These are phyloP conservation scores for Drechslerella coelobrocha DNA, from an alignment of 2,329 filamentous ascomycete genomes.

Conservation along the genomic window DNA sequence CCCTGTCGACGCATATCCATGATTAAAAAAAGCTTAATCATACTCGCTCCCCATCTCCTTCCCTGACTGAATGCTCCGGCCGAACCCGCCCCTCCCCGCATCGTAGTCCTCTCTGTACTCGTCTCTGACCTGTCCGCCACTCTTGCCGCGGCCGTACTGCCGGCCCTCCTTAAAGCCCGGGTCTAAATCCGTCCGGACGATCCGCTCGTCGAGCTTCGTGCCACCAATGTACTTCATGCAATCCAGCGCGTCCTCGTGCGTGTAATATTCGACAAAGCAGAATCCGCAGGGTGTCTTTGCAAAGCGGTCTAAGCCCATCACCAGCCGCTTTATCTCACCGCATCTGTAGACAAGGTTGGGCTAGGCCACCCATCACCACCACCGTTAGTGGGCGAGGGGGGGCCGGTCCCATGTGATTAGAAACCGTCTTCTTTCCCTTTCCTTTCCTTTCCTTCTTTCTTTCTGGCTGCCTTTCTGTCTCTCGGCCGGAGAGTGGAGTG, in stretches of 20 bases:
- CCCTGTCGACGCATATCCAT: background rate
- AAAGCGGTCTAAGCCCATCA: conserved; percentile 97
- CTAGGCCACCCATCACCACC: too few species aligned
- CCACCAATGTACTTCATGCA: conserved; percentile 99
- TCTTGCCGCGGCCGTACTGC: conserved; percentile 79
- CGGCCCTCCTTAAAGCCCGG: conserved; percentile 94
- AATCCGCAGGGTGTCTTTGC: conserved; percentile 98
- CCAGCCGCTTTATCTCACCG: conserved; percentile 95
- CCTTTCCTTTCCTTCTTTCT: too few species aligned
- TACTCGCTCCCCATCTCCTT: conserved; percentile 46
- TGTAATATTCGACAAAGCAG: conserved; percentile 99
- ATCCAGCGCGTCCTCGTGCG: conserved; percentile 92
- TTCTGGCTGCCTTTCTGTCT: too few species aligned
- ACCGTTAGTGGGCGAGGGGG: too few species aligned
- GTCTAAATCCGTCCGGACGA: conserved; percentile 93
- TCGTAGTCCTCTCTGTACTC: conserved; percentile 98
- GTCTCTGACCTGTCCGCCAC: conserved; percentile 93
- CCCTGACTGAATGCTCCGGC: conserved; percentile 58
- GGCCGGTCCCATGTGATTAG: background rate
- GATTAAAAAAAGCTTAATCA: conserved; percentile 19
- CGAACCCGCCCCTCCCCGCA: conserved; percentile 88
- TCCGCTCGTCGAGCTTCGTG: conserved; percentile 95
- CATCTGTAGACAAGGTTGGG: conserved; percentile 62
- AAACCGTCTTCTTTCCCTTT: too few species aligned
- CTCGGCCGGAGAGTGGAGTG: conserved; percentile 51